phyloP scores from a whole-genome alignment of 768 basidiomycete species.

The Mycena chlorophos region DNA sequence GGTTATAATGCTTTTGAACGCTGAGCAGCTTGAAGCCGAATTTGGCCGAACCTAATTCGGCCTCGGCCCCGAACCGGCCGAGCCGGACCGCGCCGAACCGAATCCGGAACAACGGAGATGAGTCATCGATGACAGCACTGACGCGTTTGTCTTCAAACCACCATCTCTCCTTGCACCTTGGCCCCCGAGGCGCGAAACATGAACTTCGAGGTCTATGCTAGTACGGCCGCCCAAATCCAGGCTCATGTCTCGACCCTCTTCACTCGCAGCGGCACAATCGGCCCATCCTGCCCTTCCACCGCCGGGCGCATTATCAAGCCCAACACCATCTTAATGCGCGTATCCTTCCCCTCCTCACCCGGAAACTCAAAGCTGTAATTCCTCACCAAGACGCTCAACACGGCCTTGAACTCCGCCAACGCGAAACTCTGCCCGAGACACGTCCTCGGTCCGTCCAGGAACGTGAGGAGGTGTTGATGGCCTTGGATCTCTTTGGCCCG shows the following conservation, averaged over 20 bases:
- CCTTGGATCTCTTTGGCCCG: conserved; percentile 36
- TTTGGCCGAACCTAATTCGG: no score
- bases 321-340: conserved; percentile 23
- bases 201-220: no score
- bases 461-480: conserved; percentile 42
- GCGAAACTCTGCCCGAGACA: conserved; percentile 48
- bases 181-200: no score
- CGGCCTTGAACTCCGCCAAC: conserved; percentile 31
- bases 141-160: no score
- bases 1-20: no score
- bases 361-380: conserved; percentile 29
- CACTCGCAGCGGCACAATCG: conserved; percentile 7
- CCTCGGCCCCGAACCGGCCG: no score
- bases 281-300: conserved; percentile 13
- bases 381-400: conserved; percentile 32
- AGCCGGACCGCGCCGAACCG: no score
- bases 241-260: conserved; percentile 15
- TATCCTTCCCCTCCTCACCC: conserved; percentile 30
- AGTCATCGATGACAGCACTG: no score
- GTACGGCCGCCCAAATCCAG: no score
- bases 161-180: no score
- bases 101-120: no score
- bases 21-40: no score
- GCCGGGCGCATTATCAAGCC: conserved; percentile 20
- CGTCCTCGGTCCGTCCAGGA: conserved; percentile 45